phyloP scores from a whole-genome alignment of 1,139 yeast genomes.

The Taphrina flavorubra region DNA sequence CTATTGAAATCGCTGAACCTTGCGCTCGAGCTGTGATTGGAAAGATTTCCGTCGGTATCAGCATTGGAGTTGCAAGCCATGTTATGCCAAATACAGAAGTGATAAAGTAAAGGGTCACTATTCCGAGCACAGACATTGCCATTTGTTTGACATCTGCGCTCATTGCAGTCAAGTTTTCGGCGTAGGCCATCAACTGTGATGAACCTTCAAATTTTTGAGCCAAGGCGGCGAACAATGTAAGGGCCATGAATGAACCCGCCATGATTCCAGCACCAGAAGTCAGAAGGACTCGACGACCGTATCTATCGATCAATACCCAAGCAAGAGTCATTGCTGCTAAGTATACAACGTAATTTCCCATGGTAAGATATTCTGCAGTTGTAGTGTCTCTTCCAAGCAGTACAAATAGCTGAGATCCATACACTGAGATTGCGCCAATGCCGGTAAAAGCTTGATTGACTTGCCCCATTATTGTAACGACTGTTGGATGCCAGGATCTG shows the following conservation, averaged over 20 bases:
- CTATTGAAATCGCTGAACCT: conserved; percentile 35
- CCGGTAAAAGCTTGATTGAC: conserved; percentile 40
- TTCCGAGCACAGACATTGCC: conserved; percentile 30
- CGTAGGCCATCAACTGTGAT: neutral
- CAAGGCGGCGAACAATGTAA: conserved; percentile 31
- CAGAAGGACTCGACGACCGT: conserved; percentile 26
- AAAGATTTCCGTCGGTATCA: conserved; percentile 36
- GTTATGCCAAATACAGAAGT: conserved; percentile 39
- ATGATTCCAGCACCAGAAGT: conserved; percentile 28
- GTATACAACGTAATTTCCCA: conserved; percentile 38
- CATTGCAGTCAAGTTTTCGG: neutral
- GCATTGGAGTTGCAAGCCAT: conserved; percentile 34
- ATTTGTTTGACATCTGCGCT: conserved; percentile 20
- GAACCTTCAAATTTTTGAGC: conserved; percentile 27
- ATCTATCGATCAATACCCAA: conserved; percentile 38
- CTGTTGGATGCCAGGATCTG: conserved; percentile 36
- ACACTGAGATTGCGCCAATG: conserved; percentile 37
- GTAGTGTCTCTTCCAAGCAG: conserved; percentile 28
- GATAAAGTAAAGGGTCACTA: conserved; percentile 25
- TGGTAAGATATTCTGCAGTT: conserved; percentile 34
- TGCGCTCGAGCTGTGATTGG: conserved; percentile 40
- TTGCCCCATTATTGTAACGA: conserved; percentile 39
- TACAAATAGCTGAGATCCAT: conserved; percentile 35
- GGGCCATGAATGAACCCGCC: conserved; percentile 16
- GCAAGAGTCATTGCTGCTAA: conserved; percentile 36